A percentile compares a stretch with the other conserved stretches of the same genome.
Conservation (phyloP, 768 basidiomycete species). For the Hebeloma cylindrosporum region DNA sequence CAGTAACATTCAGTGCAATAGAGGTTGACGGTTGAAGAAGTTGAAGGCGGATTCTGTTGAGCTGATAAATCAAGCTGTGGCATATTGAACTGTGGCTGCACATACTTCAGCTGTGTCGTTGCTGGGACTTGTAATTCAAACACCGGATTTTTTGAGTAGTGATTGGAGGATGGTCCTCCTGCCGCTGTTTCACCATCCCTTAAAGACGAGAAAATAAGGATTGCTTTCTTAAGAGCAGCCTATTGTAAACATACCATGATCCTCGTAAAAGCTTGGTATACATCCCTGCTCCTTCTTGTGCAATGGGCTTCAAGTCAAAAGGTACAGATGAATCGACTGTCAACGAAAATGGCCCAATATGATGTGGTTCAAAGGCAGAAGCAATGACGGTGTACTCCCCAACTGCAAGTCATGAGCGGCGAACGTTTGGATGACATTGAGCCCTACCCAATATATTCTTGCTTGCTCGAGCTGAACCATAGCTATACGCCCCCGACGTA, state of each 20-base stretch:
- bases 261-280: constrained; percentile 69
- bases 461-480: constrained; percentile 64
- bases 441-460: constrained; percentile 54
- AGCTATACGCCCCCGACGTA: constrained; percentile 80
- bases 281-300: constrained; percentile 92
- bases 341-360: constrained; percentile 65
- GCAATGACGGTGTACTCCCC: constrained; percentile 84
- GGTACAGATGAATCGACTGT: constrained; percentile 59
- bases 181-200: constrained; percentile 63
- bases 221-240: background rate
- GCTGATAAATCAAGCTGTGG: background rate
- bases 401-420: constrained; percentile 36
- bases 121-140: constrained; percentile 60
- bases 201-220: constrained; percentile 1
- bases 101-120: constrained; percentile 58
- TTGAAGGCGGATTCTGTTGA: constrained; percentile 68
- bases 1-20: constrained; percentile 58
- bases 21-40: constrained; percentile 45
- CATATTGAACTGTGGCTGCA: constrained; percentile 1
- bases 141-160: constrained; percentile 68
- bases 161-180: constrained; percentile 65
- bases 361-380: constrained; percentile 78
- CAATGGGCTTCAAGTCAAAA: constrained; percentile 64
- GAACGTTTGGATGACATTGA: no score
- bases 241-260: constrained; percentile 60